Base-by-base conservation (phyloP, 257 asterid species). In the Gentiana macrophylla region DNA sequence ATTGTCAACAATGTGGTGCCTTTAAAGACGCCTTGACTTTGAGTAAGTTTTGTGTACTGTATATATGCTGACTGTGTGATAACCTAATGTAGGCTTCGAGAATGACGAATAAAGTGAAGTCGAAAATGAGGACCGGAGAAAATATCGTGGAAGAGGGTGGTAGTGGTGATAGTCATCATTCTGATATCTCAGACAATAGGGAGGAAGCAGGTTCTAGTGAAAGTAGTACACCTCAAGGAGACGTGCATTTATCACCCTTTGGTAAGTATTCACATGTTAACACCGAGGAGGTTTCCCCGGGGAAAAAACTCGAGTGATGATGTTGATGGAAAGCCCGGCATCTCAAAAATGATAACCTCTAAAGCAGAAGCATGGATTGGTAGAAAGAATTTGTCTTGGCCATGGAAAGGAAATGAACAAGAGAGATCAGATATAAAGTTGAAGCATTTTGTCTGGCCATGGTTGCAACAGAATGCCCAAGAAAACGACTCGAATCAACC, bases 151-250 rank as follows among this genome's bases (percentile, higher is more conserved):
- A 60, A 59, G 96, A 90, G 73, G 91, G 94, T 66, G 89, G 89
- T 45, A 70, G 80, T 53, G 81, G 74, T 32, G 87, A 76, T 56
- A 72, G 81, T 70, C 81, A 80, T 70, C 80, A 77, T 33, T 84
- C 92, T 4, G 94, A 84, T 52, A 35, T 63, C 55, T 63, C 65
- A 32, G 90, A 86, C 34, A 72, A 79, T 38, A 75, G 81, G 71
- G 97, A 92, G 34, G 94, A 88, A 81, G 94, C 80, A 35, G 82
- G 83, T 62, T 88, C 94, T 7, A 83, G 95, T 80, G 94, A 83
- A 60, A 83, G 89, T 53, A 85, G 94, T 68, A 88, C 94, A 8
- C 95, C 99, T 35, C 72, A 82, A 69, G 95, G 86, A 64, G 94
- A 92, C 56, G 53, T 68, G 37, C 82, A 60, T 54, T 79, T 73